Percentiles rank a stretch among this genome's conserved stretches.
These are phyloP conservation scores for Psilocybe cubensis DNA, from an alignment of 768 basidiomycete genomes.

Conservation along the genomic window DNA sequence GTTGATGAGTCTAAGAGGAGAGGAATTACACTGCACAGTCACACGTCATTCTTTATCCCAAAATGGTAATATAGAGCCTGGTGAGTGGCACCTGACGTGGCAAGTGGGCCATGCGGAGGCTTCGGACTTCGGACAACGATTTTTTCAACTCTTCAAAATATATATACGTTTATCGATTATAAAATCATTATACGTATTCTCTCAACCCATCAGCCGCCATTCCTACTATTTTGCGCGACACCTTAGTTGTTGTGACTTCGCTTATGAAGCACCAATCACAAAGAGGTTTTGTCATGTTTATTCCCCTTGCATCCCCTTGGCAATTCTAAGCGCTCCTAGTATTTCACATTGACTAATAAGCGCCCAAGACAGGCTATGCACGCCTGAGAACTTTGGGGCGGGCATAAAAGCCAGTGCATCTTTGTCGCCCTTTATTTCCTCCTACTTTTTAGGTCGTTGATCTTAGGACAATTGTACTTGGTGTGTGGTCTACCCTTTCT, in stretches of 20 bases:
- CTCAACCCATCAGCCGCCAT: not conserved
- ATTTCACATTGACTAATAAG: not conserved
- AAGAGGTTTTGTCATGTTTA: not conserved
- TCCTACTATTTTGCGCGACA: no score
- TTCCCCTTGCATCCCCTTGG: not conserved
- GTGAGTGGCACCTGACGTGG: not conserved
- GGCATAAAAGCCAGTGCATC: slow-evolving; percentile 11
- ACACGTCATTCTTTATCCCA: not conserved
- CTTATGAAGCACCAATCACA: not conserved
- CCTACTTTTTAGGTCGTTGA: not conserved
- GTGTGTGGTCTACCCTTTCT: not conserved
- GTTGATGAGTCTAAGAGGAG: not conserved
- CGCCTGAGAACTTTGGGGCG: slow-evolving; percentile 10
- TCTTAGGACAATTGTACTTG: not conserved
- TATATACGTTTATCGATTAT: no score
- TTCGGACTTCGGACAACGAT: no score
- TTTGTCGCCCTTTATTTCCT: slow-evolving; percentile 1
- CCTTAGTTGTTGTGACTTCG: not conserved
- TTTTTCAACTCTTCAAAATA: no score
- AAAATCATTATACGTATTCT: not conserved
- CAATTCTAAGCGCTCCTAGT: not conserved
- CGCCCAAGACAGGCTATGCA: slow-evolving; percentile 4
- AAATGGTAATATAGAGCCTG: not conserved
- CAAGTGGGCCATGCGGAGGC: not conserved
- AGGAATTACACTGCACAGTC: not conserved